Evolutionary conservation across 192 early-diverging fungal genomes (phyloP).

Genomic region (Gigaspora rosea): DNA sequence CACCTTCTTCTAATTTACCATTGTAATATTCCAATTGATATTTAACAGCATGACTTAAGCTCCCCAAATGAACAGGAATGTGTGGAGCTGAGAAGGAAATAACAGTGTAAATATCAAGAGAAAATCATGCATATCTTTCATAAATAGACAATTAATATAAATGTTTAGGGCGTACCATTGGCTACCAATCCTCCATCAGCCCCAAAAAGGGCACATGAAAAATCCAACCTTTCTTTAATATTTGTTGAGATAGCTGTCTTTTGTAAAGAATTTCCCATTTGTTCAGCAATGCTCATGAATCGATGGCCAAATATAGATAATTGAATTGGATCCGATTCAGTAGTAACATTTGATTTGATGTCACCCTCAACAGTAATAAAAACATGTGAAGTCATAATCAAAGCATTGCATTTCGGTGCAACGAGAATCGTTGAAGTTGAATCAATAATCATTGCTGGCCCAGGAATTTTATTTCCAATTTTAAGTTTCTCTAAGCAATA

Average conservation of each 20-base stretch:
- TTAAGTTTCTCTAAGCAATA: constrained; percentile 64
- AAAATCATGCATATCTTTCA: neutral
- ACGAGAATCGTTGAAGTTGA: constrained; percentile 85
- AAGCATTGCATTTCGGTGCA: constrained; percentile 75
- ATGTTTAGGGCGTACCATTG: constrained; percentile 46
- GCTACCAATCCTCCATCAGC: constrained; percentile 82
- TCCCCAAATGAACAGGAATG: constrained; percentile 92
- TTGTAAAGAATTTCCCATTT: constrained; percentile 94
- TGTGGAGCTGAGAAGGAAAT: constrained; percentile 60
- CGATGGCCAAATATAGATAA: constrained; percentile 92
- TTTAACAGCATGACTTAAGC: constrained; percentile 90
- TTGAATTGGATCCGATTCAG: constrained; percentile 83
- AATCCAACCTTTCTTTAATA: constrained; percentile 98
- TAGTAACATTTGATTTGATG: constrained; percentile 45
- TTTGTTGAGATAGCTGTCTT: constrained; percentile 96
- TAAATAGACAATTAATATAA: neutral
- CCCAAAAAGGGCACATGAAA: constrained; percentile 95
- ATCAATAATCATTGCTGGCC: constrained; percentile 92
- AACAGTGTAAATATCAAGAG: neutral
- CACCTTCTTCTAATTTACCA: constrained; percentile 76
- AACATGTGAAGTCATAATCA: constrained; percentile 72
- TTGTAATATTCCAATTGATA: constrained; percentile 84
- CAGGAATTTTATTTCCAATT: constrained; percentile 68
- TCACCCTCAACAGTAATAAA: constrained; percentile 55
- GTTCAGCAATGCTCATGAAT: constrained; percentile 98